Conservation (phyloP, 179 eudicot genomes). For the Monotropa hypopitys region DNA sequence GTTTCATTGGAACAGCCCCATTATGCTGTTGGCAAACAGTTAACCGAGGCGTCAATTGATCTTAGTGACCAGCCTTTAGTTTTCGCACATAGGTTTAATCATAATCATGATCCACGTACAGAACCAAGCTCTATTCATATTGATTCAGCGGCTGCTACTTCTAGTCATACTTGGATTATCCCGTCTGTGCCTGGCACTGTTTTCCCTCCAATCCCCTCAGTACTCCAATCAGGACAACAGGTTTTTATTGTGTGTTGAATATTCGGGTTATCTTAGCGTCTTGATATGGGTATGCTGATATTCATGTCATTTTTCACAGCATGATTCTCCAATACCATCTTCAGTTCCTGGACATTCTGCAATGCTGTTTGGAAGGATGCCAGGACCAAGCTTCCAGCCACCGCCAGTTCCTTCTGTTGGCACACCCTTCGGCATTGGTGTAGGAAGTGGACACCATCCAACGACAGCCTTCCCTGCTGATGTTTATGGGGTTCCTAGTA, state of each 20-base stretch:
- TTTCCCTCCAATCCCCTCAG: slow-evolving; percentile 50
- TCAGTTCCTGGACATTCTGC: slow-evolving; percentile 50
- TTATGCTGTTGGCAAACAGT: slow-evolving; percentile 33
- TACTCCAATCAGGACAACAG: slow-evolving; percentile 49
- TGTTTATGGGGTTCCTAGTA: slow-evolving; percentile 46
- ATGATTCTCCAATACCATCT: slow-evolving; percentile 47
- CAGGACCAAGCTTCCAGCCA: slow-evolving; percentile 51
- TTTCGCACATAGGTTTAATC: slow-evolving; percentile 46
- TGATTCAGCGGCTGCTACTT: slow-evolving; percentile 30
- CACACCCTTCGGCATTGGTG: slow-evolving; percentile 39
- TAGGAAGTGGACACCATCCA: slow-evolving; percentile 43
- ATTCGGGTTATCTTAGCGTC: background rate
- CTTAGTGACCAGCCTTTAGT: slow-evolving; percentile 64
- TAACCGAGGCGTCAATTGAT: slow-evolving; percentile 25
- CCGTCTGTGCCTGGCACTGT: slow-evolving; percentile 34
- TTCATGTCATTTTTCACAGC: slow-evolving; percentile 28
- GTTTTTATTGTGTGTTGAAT: slow-evolving; percentile 21
- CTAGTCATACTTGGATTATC: slow-evolving; percentile 49
- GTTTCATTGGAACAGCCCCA: slow-evolving; percentile 37
- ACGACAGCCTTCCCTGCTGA: slow-evolving; percentile 46
- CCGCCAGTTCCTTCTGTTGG: slow-evolving; percentile 36
- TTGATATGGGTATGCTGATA: slow-evolving; percentile 11
- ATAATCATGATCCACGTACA: slow-evolving; percentile 34
- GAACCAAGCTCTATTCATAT: slow-evolving; percentile 31
- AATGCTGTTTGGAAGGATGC: slow-evolving; percentile 44